Base-by-base conservation (phyloP, 2,329 filamentous ascomycete species). In the Parastagonospora avenae region DNA sequence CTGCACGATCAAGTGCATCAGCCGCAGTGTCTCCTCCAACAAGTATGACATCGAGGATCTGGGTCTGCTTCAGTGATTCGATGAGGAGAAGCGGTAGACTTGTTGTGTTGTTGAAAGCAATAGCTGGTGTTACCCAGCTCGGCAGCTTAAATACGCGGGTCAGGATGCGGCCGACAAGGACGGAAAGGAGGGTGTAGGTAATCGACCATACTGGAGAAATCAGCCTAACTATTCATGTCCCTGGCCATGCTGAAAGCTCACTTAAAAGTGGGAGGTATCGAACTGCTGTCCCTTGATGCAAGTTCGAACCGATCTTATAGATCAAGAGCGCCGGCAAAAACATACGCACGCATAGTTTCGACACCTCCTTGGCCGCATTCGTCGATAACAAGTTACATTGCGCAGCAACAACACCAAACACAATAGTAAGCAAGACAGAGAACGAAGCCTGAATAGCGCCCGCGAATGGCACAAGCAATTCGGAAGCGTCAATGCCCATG, bases 71-170 rank as follows among this genome's bases (percentile, higher is more conserved):
- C 27, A 85, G 72, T 3, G 81, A 79, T 64, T 81, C 76, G 3
- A 83, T 72, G 1, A 84, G 73, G 4, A 83, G 70, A 9, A 84
- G 71, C 1, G 80, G 80, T 1, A 83, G 73, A 11, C 77, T 79
- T 0, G 80, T 83, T 0, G 82, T 84, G 62, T 84, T 84, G 66
- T 85, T 84, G 71, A 84, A 84, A 33, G 78, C 74, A 32, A 83
- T 75, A 1, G 82, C 79, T 3, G 80, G 80, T 3, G 80, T 79
- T 1, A 80, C 77, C 82, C 82, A 84, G 14, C 71, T 66, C 1
- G 81, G 82, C 4, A 83, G 72, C 16, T 76, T 76, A 55, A 84
- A 77, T 12, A 77, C 47, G 19, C 72, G 73, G 3, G 77, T 79
- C 4, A 78, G 64, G 5, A 71, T 37, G 30, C 73, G 67, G n/a